These are phyloP conservation scores for Botryotinia calthae DNA, from an alignment of 2,329 filamentous ascomycete genomes.

Conservation along the genomic window DNA sequence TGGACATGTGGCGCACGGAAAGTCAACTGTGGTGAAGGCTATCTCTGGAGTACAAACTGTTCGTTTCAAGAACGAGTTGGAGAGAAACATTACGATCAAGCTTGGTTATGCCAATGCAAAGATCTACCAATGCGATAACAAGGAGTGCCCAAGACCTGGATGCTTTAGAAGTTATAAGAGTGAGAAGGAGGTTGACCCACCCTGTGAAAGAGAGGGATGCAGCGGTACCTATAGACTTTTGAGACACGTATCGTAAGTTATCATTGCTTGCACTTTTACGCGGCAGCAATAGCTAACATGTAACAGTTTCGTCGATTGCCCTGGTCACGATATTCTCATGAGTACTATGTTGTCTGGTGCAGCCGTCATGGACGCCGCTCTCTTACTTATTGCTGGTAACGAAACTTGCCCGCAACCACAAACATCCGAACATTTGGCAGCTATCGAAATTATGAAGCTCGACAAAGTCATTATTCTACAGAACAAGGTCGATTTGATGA, in stretches of 20 bases:
- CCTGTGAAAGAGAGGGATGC: constrained; percentile 92
- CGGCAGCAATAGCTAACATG: constrained; percentile 32
- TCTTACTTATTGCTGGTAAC: constrained; percentile 95
- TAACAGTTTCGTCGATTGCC: constrained; percentile 89
- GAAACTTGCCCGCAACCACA: constrained; percentile 98
- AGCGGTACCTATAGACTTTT: constrained; percentile 81
- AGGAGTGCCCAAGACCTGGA: constrained; percentile 84
- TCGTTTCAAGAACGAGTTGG: constrained; percentile 98
- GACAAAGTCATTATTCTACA: constrained; percentile 99
- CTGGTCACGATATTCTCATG: constrained; percentile 99
- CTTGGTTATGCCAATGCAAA: constrained; percentile 99
- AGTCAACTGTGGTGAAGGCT: constrained; percentile 97
- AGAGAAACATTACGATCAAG: constrained; percentile 99
- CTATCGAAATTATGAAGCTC: constrained; percentile 99
- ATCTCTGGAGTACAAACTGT: constrained; percentile 99
- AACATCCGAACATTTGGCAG: constrained; percentile 96
- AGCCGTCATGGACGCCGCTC: constrained; percentile 97
- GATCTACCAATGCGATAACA: constrained; percentile 97
- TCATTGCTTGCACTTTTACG: neutral
- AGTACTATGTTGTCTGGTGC: constrained; percentile 99
- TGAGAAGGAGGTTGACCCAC: constrained; percentile 96
- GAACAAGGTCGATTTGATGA: constrained; percentile 99
- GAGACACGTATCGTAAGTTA: constrained; percentile 83
- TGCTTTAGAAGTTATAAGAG: constrained; percentile 98
- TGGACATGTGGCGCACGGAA: constrained; percentile 97